These are phyloP conservation scores for Sphaerulina populicola DNA, from an alignment of 2,329 filamentous ascomycete species.

Conservation along the genomic window DNA sequence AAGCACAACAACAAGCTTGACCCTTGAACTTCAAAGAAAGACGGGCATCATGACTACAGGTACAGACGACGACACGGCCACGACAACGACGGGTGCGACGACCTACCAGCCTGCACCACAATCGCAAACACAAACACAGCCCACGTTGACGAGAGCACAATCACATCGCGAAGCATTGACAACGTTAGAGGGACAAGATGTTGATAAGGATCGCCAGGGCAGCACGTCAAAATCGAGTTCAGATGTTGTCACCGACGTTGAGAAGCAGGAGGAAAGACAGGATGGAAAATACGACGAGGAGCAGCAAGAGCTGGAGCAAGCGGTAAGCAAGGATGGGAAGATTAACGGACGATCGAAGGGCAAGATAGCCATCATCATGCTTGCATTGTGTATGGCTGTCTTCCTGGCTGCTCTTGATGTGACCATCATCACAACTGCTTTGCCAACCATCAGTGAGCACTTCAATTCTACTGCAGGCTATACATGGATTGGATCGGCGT, in stretches of 20 bases:
- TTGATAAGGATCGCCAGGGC: neutral
- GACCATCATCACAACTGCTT: constrained; percentile 21
- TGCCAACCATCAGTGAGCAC: constrained; percentile 28
- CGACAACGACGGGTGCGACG: neutral
- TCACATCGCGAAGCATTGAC: neutral
- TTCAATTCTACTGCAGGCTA: constrained; percentile 47
- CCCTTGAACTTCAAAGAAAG: neutral
- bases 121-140: neutral
- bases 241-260: constrained; percentile 9
- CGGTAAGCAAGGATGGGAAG: constrained; percentile 17
- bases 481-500: constrained; percentile 48
- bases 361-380: constrained; percentile 43
- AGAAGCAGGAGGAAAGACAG: constrained; percentile 8
- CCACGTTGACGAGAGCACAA: neutral
- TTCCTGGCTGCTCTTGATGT: constrained; percentile 54
- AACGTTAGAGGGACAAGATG: neutral
- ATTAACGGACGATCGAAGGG: constrained; percentile 28
- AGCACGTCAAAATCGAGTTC: constrained; percentile 4
- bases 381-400: constrained; percentile 43
- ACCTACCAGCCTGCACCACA: constrained; percentile 1
- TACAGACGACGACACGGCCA: neutral
- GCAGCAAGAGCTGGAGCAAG: constrained; percentile 17
- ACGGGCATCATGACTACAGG: neutral
- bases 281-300: neutral
- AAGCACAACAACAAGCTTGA: too few species aligned